Base-by-base conservation (phyloP, 495 filamentous ascomycete species). In the Staphylotrichum longicolle region DNA sequence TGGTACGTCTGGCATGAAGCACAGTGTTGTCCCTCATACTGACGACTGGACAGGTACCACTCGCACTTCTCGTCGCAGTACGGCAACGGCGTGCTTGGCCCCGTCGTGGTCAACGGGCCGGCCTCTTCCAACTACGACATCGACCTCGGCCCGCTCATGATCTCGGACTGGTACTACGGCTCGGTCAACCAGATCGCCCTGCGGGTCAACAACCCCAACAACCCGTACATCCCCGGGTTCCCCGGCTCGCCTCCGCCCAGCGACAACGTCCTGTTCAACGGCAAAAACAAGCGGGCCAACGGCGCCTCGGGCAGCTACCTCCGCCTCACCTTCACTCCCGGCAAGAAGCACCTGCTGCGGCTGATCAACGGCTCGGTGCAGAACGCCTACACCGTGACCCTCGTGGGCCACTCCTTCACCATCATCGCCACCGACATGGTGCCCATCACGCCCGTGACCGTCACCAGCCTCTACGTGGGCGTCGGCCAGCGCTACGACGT, bases 401-500 rank as follows among this genome's bases (percentile, higher is more conserved):
- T 86, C 44, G 83, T 84, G 39, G 75, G 73, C 15, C 84, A 86
- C 67, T 74, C 67, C 32, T 68, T 86, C 67, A 80, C 74, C 5
- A 78, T 86, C 40, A 79, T 84, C 58, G 68, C 74, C n/a, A 79
- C 63, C 20, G 82, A 85, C 58, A 75, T 80, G 14, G 79, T 83
- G 10, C 78, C 82, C 15, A 76, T 86, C 62, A 72, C 63, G 1
- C 80, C 84, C 0, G 76, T 76, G 15, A 65, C 68, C 7, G 37
- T 39, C 6, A 7, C 37, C 37, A 66, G 72, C 6, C 64, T 89
- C 14, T 39, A 7, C 37, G 37, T 39, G 6, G 82, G 70, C 46
- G 86, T 90, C 60, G 88, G 86, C 7, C 86, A 91, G 72, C 81
- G 89, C 40, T 88, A 89, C 70, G 83, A 91, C 64, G 74, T 91